Base-by-base conservation (phyloP, 768 basidiomycete species). In the Mycena venus region DNA sequence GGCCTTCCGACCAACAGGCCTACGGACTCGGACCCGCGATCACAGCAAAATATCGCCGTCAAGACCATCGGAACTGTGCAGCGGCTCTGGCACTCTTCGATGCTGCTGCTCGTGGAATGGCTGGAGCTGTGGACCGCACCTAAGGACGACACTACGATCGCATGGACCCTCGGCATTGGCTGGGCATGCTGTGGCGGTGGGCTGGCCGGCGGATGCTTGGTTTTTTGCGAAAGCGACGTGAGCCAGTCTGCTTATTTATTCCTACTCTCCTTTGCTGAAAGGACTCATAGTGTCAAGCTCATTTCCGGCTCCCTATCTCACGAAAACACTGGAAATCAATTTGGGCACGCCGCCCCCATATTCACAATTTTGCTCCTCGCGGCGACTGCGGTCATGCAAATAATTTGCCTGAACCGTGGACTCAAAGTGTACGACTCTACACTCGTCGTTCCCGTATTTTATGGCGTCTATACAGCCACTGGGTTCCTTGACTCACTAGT, bases 141-240 rank as follows among this genome's bases (percentile, higher is more conserved):
- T 15, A 94, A 93, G 79, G 94, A 94, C 79, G 97, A 99, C 80
- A 94, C 90, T 77, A 92, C 92, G 66, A 86, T 99, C 49, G 93
- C 94, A 9, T 98, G 96, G 95, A 92, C 95, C 31, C 88, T 97
- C 55, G 97, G 97, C 17, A 96, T 99, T 61, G 93, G 93, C 2
- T 99, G 97, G 98, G 95, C 96, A 3, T 96, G 96, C 74, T 92
- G 92, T 67, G 97, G 97, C 38, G 97, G 97, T 15, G 94, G 96
- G 40, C 86, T 99, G 44, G 96, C 96, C 8, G 98, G 97, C 7
- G 92, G 93, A 49, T 94, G 92, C 82, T 87, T 99, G 70, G 96
- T 99, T 4, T n/a, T 97, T 99, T 78, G 89, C 90, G 4, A 90
- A 90, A 77, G 90, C 93, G 27, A 90, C 89, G 93, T 93, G 78